Conservation (phyloP, 768 basidiomycete species). For the Tulasnella sp. region DNA sequence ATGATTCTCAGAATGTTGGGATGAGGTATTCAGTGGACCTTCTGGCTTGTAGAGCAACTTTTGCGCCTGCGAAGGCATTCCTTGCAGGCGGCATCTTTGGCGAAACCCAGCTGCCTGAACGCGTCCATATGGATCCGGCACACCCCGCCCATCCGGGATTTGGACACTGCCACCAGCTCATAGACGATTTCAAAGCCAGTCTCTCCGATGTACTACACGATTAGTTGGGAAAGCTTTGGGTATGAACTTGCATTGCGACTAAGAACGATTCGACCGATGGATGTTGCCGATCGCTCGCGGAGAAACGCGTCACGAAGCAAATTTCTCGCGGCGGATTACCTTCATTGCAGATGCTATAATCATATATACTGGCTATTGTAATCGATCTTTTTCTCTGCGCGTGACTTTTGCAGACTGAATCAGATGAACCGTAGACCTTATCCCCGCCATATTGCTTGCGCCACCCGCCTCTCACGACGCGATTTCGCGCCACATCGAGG, state of each 20-base stretch:
- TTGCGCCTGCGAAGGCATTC: too few relatives aligned
- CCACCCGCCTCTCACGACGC: constrained; percentile 12
- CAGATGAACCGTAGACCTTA: constrained; percentile 32
- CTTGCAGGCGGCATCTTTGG: too few relatives aligned
- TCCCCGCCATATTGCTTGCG: constrained; percentile 32
- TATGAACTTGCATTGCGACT: background rate
- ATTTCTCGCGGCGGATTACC: constrained; percentile 37
- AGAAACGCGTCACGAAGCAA: constrained; percentile 36
- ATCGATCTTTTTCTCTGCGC: background rate
- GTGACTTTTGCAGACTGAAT: background rate
- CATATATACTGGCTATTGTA: constrained; percentile 34
- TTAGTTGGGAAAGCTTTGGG: background rate
- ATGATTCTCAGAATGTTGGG: background rate
- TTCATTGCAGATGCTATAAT: constrained; percentile 35
- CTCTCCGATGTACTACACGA: background rate
- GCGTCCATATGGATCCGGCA: background rate
- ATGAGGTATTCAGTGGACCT: background rate
- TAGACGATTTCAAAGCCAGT: background rate
- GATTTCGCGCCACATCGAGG: background rate
- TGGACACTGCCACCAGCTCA: background rate
- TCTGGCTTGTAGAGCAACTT: background rate
- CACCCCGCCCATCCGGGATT: background rate
- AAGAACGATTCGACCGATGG: background rate
- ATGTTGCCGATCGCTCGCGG: background rate
- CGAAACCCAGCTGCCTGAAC: background rate